Base-by-base conservation (phyloP, 495 filamentous ascomycete species). In the Cetradonia linearis region DNA sequence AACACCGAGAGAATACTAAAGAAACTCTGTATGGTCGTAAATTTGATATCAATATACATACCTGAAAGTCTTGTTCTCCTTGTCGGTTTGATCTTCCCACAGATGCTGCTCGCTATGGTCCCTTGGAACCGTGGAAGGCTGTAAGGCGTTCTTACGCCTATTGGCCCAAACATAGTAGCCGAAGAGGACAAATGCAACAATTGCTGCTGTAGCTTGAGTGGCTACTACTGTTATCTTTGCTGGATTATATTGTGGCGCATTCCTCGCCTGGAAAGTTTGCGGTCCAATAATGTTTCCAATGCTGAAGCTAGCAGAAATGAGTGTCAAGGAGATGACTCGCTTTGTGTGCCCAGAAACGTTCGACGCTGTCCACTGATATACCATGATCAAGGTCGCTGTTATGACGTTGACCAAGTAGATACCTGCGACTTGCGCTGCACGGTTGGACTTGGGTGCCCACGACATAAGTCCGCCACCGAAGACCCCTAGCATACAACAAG, bases 251-350 rank as follows among this genome's bases (percentile, higher is more conserved):
- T 78, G 72, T 0, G 84, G 84, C 9, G 78, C 80, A 65, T 86
- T 82, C 11, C 65, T 70, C 0, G 73, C 71, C 49, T 78, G 77
- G 65, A 87, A 87, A 3, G 86, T 80, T 68, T 86, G 83, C 5
- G 84, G 84, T 0, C 84, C 81, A 66, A 86, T 84, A 62, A 86
- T 84, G 63, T 81, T 86, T 6, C 83, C 84, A 14, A 85, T 66
- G 20, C 78, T 81, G 71, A 86, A 86, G 18, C 76, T 79, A 3
- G 76, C 79, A 23, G 76, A 73, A 40, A 86, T 69, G 23, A 86
- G 69, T 23, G 83, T 78, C 16, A 77, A 78, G 25, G 78, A 77
- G 13, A 78, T 75, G 31, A 83, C 73, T 10, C 77, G 72, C 64
- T 80, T 80, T 1, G 77, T 78, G 44, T 77, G 73, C 0, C 77